These are phyloP conservation scores for Nicotiana tomentosiformis DNA, from an alignment of 257 asterid genomes.

Conservation along the genomic window DNA sequence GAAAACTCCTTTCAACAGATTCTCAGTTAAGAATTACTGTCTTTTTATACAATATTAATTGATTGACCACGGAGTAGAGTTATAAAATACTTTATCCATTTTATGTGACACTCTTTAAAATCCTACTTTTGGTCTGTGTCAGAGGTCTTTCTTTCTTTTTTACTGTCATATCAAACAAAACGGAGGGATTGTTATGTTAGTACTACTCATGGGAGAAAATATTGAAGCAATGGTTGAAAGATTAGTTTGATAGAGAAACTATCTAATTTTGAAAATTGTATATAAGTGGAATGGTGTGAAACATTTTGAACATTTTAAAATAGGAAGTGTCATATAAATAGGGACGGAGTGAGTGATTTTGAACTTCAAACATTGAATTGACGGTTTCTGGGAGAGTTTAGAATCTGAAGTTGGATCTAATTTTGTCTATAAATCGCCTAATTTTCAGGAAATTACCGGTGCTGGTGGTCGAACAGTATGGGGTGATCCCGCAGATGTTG, in stretches of 20 bases:
- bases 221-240: neutral
- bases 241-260: neutral
- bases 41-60: neutral
- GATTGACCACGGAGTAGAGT: neutral
- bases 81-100: too few relatives aligned
- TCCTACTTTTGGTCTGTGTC: too few relatives aligned
- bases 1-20: constrained; percentile 94
- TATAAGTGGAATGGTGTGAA: neutral
- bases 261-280: too few relatives aligned
- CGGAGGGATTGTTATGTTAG: too few relatives aligned
- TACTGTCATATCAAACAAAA: too few relatives aligned
- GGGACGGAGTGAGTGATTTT: neutral
- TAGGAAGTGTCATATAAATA: neutral
- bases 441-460: constrained; percentile 71
- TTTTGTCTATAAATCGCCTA: neutral
- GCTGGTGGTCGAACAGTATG: constrained; percentile 86
- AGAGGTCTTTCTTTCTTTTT: too few relatives aligned
- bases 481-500: constrained; percentile 76
- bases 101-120: too few relatives aligned
- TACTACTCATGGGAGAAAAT: neutral
- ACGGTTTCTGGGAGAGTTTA: neutral
- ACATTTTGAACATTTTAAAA: neutral
- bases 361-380: neutral
- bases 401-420: neutral
- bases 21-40: constrained; percentile 44